Percentiles rank a stretch among this genome's conserved stretches.
Conservation (phyloP, 805 yeast genomes). For the Candida odintsovae region DNA sequence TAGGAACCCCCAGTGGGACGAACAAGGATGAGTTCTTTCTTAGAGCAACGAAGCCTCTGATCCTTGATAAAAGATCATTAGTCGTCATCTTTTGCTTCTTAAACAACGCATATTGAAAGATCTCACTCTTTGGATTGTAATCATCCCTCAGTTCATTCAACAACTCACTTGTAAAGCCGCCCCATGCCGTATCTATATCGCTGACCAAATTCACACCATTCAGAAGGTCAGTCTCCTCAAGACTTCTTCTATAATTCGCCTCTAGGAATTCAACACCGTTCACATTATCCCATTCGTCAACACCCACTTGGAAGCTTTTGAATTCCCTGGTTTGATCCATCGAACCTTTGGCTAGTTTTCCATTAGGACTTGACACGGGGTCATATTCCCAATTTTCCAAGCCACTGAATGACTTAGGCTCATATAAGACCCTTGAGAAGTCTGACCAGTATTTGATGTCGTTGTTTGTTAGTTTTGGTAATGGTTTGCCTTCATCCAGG, state of each 20-base stretch:
- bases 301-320: conserved; percentile 48
- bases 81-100: conserved; percentile 20
- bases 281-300: conserved; percentile 44
- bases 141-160: conserved; percentile 63
- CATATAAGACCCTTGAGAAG: conserved; percentile 59
- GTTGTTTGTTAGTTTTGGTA: conserved; percentile 30
- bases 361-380: conserved; percentile 25
- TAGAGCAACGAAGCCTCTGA: conserved; percentile 39
- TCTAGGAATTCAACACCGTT: conserved; percentile 49
- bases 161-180: conserved; percentile 57
- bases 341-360: conserved; percentile 18
- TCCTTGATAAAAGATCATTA: conserved; percentile 31
- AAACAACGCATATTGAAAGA: conserved; percentile 43
- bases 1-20: conserved; percentile 42
- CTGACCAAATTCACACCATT: conserved; percentile 66
- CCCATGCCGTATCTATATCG: conserved; percentile 81
- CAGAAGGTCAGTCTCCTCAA: conserved; percentile 74
- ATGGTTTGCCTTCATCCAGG: conserved; percentile 42
- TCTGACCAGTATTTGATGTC: conserved; percentile 75
- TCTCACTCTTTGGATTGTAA: conserved; percentile 44
- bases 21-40: conserved; percentile 45
- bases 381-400: conserved; percentile 58
- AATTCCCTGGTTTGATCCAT: conserved; percentile 33
- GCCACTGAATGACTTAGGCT: conserved; percentile 51
- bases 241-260: conserved; percentile 45